Conservation (phyloP, 129 eudicot species). For the Calendula officinalis region DNA sequence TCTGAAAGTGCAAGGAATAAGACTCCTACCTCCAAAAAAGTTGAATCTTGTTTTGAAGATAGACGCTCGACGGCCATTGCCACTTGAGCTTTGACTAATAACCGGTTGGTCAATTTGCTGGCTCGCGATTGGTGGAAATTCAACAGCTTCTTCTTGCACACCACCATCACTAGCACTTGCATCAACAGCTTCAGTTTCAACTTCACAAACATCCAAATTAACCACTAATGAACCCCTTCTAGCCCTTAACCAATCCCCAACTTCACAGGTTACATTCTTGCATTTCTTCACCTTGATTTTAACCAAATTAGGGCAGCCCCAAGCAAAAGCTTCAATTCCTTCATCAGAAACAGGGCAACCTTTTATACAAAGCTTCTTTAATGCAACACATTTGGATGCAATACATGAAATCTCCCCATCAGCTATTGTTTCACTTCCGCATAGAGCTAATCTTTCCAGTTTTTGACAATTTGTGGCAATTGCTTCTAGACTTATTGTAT, state of each 20-base stretch:
- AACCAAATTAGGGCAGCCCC: conserved; percentile 36
- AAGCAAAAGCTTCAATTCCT: conserved; percentile 35
- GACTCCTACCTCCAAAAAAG: conserved; percentile 48
- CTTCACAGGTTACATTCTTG: conserved; percentile 57
- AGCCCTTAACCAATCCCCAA: conserved; percentile 55
- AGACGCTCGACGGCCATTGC: conserved; percentile 29
- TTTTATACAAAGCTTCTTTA: conserved; percentile 27
- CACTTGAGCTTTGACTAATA: conserved; percentile 18
- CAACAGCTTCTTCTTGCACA: conserved; percentile 47
- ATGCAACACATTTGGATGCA: conserved; percentile 38
- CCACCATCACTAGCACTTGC: conserved; percentile 64
- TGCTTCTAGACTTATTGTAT: conserved; percentile 23
- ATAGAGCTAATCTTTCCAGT: conserved; percentile 39
- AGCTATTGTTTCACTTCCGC: conserved; percentile 39
- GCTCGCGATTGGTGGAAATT: conserved; percentile 40
- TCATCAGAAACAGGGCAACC: conserved; percentile 33
- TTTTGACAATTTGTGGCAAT: conserved; percentile 36
- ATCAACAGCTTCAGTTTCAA: conserved; percentile 49
- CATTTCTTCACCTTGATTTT: conserved; percentile 45
- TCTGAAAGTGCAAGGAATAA: conserved; percentile 54
- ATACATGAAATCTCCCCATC: conserved; percentile 41
- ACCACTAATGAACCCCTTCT: conserved; percentile 54
- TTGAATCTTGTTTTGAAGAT: conserved; percentile 41
- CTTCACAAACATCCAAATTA: conserved; percentile 56
- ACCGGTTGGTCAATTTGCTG: conserved; percentile 30